Percentiles rank a stretch among this genome's conserved stretches.
Evolutionary conservation across 2,329 filamentous ascomycete species (phyloP).

Genomic region (Niveomyces coronatus): DNA sequence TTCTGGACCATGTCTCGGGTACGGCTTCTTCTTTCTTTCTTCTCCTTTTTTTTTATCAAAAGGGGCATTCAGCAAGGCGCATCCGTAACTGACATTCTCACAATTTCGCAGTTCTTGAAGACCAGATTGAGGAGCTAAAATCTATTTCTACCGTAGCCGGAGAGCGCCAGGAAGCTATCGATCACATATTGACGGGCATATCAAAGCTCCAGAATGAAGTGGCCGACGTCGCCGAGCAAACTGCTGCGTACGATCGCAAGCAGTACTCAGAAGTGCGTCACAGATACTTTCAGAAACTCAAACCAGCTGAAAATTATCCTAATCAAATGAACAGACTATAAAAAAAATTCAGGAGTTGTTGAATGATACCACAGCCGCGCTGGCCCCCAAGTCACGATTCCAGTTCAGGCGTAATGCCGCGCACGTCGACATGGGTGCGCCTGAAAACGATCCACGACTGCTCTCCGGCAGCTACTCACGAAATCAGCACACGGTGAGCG

Average conservation of each 20-base stretch:
- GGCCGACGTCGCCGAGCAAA: conserved; percentile 68
- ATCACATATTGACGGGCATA: conserved; percentile 71
- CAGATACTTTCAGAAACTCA: too few species aligned
- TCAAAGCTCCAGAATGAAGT: conserved; percentile 74
- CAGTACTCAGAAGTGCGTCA: conserved; percentile 79
- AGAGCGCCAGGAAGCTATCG: conserved; percentile 71
- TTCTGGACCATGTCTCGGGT: conserved; percentile 67
- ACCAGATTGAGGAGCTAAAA: conserved; percentile 60
- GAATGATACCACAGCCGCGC: conserved; percentile 54
- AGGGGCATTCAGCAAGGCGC: too few species aligned
- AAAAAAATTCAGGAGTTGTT: conserved; percentile 73
- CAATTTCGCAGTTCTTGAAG: conserved; percentile 54
- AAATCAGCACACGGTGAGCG: conserved; percentile 13
- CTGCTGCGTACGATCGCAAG: conserved; percentile 83
- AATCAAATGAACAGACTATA: conserved; percentile 45
- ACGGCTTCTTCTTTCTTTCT: conserved; percentile 18
- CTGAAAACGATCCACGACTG: conserved; percentile 33
- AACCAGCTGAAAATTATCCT: background rate
- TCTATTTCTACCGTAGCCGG: conserved; percentile 52
- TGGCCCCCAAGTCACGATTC: conserved; percentile 71
- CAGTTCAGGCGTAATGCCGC: conserved; percentile 51
- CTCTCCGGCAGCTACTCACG: conserved; percentile 25
- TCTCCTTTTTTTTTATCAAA: too few species aligned
- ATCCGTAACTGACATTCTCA: background rate
- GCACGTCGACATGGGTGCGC: conserved; percentile 32